Percentiles rank a stretch among this genome's conserved stretches.
Evolutionary conservation across 495 filamentous ascomycete species (phyloP).

Genomic region (Aeminium ludgeri): DNA sequence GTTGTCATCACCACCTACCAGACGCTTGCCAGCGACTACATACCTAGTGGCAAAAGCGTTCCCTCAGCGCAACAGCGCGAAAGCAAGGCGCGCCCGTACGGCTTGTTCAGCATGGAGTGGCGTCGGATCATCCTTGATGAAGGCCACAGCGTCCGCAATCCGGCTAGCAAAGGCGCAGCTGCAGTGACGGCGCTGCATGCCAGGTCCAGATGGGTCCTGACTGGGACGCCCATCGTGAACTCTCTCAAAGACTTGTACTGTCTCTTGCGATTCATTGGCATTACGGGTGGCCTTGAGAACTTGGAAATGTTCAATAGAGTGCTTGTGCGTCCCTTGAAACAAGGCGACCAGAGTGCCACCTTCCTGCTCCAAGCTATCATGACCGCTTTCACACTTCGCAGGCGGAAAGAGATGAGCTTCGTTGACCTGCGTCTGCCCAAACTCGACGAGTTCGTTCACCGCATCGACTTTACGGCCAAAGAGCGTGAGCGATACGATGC

Average conservation of each 20-base stretch:
- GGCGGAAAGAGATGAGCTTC: slow-evolving; percentile 81
- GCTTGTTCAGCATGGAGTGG: slow-evolving; percentile 56
- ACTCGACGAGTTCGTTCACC: slow-evolving; percentile 65
- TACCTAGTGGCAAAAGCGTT: slow-evolving; percentile 17
- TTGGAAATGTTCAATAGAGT: slow-evolving; percentile 57
- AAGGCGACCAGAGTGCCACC: slow-evolving; percentile 41
- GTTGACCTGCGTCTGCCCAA: slow-evolving; percentile 66
- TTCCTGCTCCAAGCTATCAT: slow-evolving; percentile 60
- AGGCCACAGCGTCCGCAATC: slow-evolving; percentile 72
- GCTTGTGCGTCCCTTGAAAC: slow-evolving; percentile 52
- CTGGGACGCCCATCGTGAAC: slow-evolving; percentile 48
- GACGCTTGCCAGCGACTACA: slow-evolving; percentile 18
- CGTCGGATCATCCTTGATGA: slow-evolving; percentile 75
- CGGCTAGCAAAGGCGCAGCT: slow-evolving; percentile 48
- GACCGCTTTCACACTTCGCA: slow-evolving; percentile 63
- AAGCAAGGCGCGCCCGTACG: slow-evolving; percentile 10
- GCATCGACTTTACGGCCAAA: slow-evolving; percentile 55
- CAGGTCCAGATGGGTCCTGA: slow-evolving; percentile 64
- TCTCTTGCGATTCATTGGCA: slow-evolving; percentile 57
- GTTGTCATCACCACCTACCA: slow-evolving; percentile 81
- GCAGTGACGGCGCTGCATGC: slow-evolving; percentile 52
- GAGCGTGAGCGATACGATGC: slow-evolving; percentile 70
- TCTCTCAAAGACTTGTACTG: slow-evolving; percentile 70
- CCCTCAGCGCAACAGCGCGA: too few relatives aligned
- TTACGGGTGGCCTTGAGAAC: slow-evolving; percentile 63